Conservation (phyloP, 305 asterid genomes). For the Plantago lanceolata region DNA sequence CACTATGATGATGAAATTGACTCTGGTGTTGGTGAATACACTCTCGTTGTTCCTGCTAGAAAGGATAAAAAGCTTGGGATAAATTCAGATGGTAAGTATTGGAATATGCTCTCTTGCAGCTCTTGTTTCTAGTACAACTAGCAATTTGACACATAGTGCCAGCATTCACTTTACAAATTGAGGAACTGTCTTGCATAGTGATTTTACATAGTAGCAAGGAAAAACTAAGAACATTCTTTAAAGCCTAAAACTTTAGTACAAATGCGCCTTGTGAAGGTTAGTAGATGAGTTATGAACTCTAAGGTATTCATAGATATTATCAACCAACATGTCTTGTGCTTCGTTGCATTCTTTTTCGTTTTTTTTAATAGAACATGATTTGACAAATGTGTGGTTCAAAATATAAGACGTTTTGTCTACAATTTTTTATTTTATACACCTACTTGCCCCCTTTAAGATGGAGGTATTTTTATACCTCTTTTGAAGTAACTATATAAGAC, state of each 20-base stretch:
- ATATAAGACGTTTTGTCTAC: no score
- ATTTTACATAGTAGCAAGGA: neutral
- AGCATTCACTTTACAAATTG: neutral
- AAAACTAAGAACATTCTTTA: neutral
- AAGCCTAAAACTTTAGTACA: neutral
- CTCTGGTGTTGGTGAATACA: constrained; percentile 52
- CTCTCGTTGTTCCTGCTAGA: constrained; percentile 29
- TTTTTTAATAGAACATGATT: neutral
- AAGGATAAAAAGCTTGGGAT: constrained; percentile 42
- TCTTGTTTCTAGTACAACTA: neutral
- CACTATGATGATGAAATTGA: constrained; percentile 53
- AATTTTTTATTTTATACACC: no score
- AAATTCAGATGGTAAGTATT: constrained; percentile 47
- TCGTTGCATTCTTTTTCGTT: neutral
- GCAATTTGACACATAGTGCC: neutral
- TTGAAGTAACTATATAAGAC: no score
- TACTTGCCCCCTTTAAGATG: no score
- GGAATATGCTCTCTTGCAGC: neutral
- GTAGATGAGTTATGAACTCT: neutral
- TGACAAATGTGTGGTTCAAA: neutral
- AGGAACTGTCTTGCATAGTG: neutral
- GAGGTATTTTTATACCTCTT: no score
- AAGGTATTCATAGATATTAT: neutral
- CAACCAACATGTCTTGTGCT: neutral
- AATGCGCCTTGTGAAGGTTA: neutral